Evolutionary conservation across 495 filamentous ascomycete genomes (phyloP).

Genomic region (Gamarada debralockiae): DNA sequence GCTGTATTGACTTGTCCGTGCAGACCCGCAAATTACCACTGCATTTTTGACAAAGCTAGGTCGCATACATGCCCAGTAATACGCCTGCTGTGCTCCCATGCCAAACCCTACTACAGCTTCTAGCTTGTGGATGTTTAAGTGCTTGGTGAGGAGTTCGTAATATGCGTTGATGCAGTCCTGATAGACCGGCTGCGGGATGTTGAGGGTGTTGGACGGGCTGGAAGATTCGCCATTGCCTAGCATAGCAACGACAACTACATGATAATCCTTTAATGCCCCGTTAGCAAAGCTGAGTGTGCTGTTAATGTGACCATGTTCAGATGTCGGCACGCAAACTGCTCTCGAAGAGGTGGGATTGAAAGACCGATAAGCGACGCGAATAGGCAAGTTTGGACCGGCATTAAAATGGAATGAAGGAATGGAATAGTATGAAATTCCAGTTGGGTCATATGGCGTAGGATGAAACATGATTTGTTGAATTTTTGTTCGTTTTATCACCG

Average conservation of each 20-base stretch:
- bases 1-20: conserved; percentile 38
- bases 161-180: conserved; percentile 32
- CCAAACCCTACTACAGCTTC: conserved; percentile 38
- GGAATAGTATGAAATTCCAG: conserved; percentile 27
- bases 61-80: conserved; percentile 36
- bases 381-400: conserved; percentile 26
- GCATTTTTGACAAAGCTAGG: conserved; percentile 33
- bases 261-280: conserved; percentile 24
- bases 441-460: conserved; percentile 1
- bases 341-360: conserved; percentile 33
- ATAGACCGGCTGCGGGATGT: conserved; percentile 24
- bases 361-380: conserved; percentile 39
- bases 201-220: conserved; percentile 29
- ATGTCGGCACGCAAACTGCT: conserved; percentile 38
- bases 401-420: conserved; percentile 36
- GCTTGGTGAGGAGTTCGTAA: conserved; percentile 24
- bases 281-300: conserved; percentile 34
- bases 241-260: conserved; percentile 34
- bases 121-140: conserved; percentile 24
- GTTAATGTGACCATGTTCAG: conserved; percentile 40
- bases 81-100: conserved; percentile 47
- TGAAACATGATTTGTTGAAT: not conserved
- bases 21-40: conserved; percentile 35
- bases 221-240: conserved; percentile 35
- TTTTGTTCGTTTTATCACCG: not conserved